These are phyloP conservation scores for Leishmania martiniquensis DNA, from an alignment of 208 protist species.

Conservation along the genomic window DNA sequence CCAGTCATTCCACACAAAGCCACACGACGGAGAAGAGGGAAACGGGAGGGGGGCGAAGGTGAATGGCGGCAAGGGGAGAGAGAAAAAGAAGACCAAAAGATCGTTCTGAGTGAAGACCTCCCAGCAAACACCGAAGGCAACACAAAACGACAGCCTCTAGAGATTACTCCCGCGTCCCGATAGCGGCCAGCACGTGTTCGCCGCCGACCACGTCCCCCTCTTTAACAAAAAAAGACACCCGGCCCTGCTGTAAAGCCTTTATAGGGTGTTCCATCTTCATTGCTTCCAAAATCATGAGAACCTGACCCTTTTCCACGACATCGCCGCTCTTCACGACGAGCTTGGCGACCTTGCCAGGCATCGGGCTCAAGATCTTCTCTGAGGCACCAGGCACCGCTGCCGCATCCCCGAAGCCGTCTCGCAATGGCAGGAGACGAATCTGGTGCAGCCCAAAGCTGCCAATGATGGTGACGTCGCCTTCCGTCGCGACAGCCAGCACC, in stretches of 20 bases:
- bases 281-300: constrained; percentile 93
- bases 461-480: constrained; percentile 29
- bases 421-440: constrained; percentile 31
- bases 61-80: too few relatives aligned
- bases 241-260: constrained; percentile 53
- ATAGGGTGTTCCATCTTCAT: constrained; percentile 98
- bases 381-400: constrained; percentile 94
- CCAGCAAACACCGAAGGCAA: not conserved
- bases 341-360: constrained; percentile 93
- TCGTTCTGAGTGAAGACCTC: not conserved
- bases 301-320: constrained; percentile 79
- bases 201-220: constrained; percentile 46
- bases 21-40: not conserved
- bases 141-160: not conserved
- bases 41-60: too few relatives aligned
- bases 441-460: constrained; percentile 30
- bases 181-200: constrained; percentile 37
- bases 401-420: constrained; percentile 42
- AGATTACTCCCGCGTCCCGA: constrained; percentile 1
- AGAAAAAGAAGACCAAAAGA: constrained; percentile 9
- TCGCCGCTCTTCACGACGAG: constrained; percentile 81
- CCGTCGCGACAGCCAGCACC: constrained; percentile 30
- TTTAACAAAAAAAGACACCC: constrained; percentile 46
- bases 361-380: constrained; percentile 85
- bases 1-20: not conserved